Base-by-base conservation (phyloP, 805 yeast genomes). In the Nakazawaea wickerhamii region DNA sequence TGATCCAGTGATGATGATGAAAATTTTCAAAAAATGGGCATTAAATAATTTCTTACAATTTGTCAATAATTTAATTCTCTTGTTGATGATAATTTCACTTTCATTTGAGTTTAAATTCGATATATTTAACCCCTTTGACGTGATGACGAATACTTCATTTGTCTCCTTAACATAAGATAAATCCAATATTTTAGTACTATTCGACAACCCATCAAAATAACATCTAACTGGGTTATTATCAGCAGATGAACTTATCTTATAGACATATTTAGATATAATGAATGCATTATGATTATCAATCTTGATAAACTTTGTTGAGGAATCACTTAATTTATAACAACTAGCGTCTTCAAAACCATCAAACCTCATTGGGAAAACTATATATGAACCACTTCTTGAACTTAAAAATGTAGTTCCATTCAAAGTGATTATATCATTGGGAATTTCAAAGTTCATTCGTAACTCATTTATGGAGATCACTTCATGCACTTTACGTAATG, bases 191-290 rank as follows among this genome's bases (percentile, higher is more conserved):
- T 33, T 41, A 5, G 18, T 23, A 22, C 4, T 21, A 31, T 18
- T 26, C 9, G 18, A 13, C 14, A 14, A n/a, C 11, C 55, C 62
- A 11, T 55, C 44, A 4, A 59, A 51, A 42, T 51, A 42, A 10
- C 62, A 54, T 17, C 55, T 45, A 14, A 48, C 47, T 1, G 67
- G 63, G 41, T 41, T 58, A 9, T 28, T 25, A 0, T 64, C 59
- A 5, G 22, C 34, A 1, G 20, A 28, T 10, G 51, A 27, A 40
- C 56, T 55, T 3, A 63, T 28, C 26, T 49, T 54, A 64, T 66
- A 63, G 3, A 60, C 35, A 1, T 48, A 47, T 26, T 52, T 55
- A 1, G 57, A 46, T 3, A 47, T 28, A 3, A 63, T 38, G 35
- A 50, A 57, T 14, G 51, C 36, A 3, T 36, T 13, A 10, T n/a